phyloP scores from a whole-genome alignment of 202 grass and related monocot species.

The Carex arenaria region DNA sequence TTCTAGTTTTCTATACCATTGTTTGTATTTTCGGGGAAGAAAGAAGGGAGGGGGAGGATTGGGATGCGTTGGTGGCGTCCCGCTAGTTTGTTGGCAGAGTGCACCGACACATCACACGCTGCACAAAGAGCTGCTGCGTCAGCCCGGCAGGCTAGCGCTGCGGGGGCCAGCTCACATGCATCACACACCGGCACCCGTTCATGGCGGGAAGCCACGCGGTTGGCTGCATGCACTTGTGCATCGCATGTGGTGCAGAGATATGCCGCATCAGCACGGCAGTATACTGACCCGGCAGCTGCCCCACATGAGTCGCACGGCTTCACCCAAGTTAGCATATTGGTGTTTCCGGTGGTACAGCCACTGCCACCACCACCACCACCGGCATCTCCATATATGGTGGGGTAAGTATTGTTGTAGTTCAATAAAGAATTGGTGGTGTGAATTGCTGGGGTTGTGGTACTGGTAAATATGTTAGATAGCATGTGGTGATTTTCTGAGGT shows the following conservation, averaged over 20 bases:
- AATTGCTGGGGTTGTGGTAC: neutral
- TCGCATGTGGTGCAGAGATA: constrained; percentile 67
- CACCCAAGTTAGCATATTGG: constrained; percentile 24
- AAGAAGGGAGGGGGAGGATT: constrained; percentile 31
- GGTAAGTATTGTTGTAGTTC: constrained; percentile 30
- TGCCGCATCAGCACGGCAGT: constrained; percentile 56
- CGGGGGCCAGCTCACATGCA: constrained; percentile 43
- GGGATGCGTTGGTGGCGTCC: constrained; percentile 44
- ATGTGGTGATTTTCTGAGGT: neutral
- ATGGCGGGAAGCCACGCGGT: constrained; percentile 59
- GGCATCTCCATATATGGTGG: constrained; percentile 30
- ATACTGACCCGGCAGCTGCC: constrained; percentile 39
- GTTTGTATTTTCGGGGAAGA: neutral
- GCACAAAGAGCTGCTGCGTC: constrained; percentile 41
- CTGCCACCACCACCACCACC: neutral
- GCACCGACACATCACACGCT: constrained; percentile 50
- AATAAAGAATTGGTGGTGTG: constrained; percentile 28
- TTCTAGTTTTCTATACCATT: neutral
- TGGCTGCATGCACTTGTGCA: constrained; percentile 44
- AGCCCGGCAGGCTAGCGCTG: constrained; percentile 34
- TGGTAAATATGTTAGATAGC: neutral
- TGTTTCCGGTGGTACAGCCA: neutral
- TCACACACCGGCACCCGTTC: constrained; percentile 65
- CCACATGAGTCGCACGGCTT: constrained; percentile 44
- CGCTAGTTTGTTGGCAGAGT: constrained; percentile 66